Base-by-base conservation (phyloP, 1,139 yeast genomes). In the Zygoascus hellenicus region DNA sequence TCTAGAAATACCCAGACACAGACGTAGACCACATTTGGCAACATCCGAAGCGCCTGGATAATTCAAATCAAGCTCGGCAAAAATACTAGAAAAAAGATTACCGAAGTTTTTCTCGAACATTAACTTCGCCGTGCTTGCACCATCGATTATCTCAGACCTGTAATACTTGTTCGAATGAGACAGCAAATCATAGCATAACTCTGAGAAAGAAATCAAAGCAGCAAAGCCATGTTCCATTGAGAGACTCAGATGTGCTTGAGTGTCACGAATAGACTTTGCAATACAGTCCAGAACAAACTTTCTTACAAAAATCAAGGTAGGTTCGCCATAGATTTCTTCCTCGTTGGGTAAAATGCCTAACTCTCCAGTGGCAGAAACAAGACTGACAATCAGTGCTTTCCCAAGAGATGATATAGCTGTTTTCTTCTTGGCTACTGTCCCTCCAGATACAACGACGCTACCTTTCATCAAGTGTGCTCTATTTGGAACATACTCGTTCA, bases 401-500 rank as follows among this genome's bases (percentile, higher is more conserved):
- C 84, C 76, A 38, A 80, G 62, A 2, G 75, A 66, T 0, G 84
- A 74, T 5, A 81, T 66, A 1, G 79, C 69, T 35, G 48, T 45
- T 58, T 64, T 58, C 48, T 61, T 63, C 34, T 54, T 54, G 17
- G 44, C 35, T n/a, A 44, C 44, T 37, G 50, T 7, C 51, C 52
- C 54, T 16, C 52, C 55, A 14, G 45, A 50, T 26, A 78, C 69
- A 47, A 70, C 69, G 26, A 75, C 73, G 5, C 35, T 28, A 11
- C 30, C 29, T 30, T 19, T 26, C 11, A 28, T 19, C 15, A n/a
- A 19, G 6, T 36, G 19, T 9, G 26, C 38, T 17, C 38, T n/a
- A 11, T 80, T 72, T 2, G 85, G 83, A n/a, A 86, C 67, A 45
- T 86, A 70, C 58, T 85, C 92, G 60, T 86, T 89, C 33, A 90